Base-by-base conservation (phyloP, 768 basidiomycete genomes). In the Termitomyces sp. region DNA sequence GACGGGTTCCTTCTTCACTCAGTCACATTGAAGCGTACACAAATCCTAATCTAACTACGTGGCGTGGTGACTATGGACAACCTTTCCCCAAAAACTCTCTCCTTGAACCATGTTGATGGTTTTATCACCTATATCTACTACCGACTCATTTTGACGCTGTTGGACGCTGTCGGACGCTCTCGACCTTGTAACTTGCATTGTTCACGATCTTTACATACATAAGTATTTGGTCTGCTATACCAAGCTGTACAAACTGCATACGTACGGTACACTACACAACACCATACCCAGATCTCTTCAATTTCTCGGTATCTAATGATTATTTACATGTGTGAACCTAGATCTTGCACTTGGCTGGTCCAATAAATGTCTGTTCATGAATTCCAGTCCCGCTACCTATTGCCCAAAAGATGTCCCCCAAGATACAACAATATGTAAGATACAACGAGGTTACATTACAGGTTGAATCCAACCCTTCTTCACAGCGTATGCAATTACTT, bases 11-110 rank as follows among this genome's bases (percentile, higher is more conserved):
- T 23, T 34, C 12, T 31, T 12, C 25, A 23, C 27, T 38, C 37
- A 75, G 74, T 60, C 79, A 86, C 63, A 69, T 75, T 21, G 81
- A 85, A 56, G 85, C 86, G 1, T 91, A 91, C 65, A 82, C 78
- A n/a, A 86, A 92, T 63, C 75, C 84, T 5, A 81, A 83, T 64
- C 61, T 78, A 25, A 78, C 77, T 31, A 75, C 71, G 19, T 79
- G 78, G 79, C 65, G 62, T 44, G 63, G 56, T 32, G 76, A 77
- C 49, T 84, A 75, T 60, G 75, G 75, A 7, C 76, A 79, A 57
- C 70, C 78, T 8, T 79, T 82, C 61, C 85, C 86, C 12, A 83
- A 80, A 70, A 87, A 83, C 68, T 75, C 71, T 23, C 69, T 81
- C 41, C 60, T 74, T 38, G 73, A 71, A 37, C 37, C 63, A 7